Percentiles rank a stretch among this genome's conserved stretches.
Conservation (phyloP, 805 yeast genomes). For the Zygoascus flipseniorum region DNA sequence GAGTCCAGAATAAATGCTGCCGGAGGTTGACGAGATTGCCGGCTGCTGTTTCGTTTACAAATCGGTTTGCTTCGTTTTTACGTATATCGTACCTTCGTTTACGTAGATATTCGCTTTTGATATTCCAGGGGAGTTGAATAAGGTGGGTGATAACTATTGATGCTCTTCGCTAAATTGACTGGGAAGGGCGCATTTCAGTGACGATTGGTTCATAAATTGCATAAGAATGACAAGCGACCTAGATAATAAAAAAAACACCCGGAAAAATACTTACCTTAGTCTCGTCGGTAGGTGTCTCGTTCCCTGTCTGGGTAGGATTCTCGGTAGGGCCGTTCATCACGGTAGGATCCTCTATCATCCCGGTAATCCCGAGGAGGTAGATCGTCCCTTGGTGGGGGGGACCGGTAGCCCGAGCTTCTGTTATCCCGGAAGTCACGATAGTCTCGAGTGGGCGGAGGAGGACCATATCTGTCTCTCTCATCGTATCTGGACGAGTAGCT, state of each 20-base stretch:
- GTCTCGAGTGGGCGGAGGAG: slow-evolving; percentile 3
- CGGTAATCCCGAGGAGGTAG: slow-evolving; percentile 9
- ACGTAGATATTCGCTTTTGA: too few relatives aligned
- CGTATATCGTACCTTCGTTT: too few relatives aligned
- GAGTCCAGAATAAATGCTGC: not conserved
- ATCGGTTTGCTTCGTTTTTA: not conserved
- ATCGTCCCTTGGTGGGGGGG: slow-evolving; percentile 8
- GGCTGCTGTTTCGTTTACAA: not conserved
- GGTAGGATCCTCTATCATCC: slow-evolving; percentile 8
- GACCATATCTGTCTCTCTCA: slow-evolving; percentile 9
- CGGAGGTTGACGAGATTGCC: too few relatives aligned
- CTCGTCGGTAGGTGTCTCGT: slow-evolving; percentile 14
- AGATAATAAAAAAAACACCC: not conserved
- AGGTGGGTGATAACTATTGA: too few relatives aligned
- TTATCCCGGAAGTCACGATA: slow-evolving; percentile 4
- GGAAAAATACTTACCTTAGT: not conserved
- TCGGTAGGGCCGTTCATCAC: slow-evolving; percentile 7
- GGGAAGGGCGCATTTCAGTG: too few relatives aligned
- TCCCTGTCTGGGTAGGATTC: slow-evolving; percentile 11
- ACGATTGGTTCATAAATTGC: too few relatives aligned
- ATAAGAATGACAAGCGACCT: too few relatives aligned
- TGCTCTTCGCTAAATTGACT: too few relatives aligned
- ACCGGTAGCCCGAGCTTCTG: not conserved
- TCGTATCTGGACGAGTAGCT: slow-evolving; percentile 13
- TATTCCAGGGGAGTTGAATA: too few relatives aligned